Conservation (phyloP, 441 rosid genomes). For the Gossypium davidsonii region DNA sequence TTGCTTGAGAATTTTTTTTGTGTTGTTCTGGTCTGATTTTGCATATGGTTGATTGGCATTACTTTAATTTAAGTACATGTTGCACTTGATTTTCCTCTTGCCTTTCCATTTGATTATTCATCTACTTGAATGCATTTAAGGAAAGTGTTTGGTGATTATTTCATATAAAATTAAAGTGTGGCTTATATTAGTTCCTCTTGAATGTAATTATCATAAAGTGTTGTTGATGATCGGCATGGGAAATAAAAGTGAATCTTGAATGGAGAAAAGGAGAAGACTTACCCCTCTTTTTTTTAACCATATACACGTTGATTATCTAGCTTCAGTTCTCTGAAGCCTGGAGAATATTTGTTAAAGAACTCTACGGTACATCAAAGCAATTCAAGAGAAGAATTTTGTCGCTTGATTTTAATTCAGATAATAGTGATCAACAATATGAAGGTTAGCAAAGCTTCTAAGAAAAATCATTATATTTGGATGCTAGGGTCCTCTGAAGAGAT, state of each 20-base stretch:
- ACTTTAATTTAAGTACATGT: neutral
- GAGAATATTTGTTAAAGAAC: neutral
- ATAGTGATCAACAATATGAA: neutral
- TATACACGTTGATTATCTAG: neutral
- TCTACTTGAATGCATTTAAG: neutral
- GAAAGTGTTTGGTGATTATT: neutral
- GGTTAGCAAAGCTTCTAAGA: neutral
- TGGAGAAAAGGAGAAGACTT: neutral
- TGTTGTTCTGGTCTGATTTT: neutral
- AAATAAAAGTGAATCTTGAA: neutral
- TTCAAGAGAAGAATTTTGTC: neutral
- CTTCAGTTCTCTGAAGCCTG: neutral
- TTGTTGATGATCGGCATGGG: neutral
- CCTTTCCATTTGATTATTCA: neutral
- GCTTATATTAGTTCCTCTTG: neutral
- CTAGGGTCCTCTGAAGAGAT: neutral
- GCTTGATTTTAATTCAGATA: neutral
- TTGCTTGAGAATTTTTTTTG: neutral
- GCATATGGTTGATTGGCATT: neutral
- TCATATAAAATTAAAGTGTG: neutral
- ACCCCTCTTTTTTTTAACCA: neutral
- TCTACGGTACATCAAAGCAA: neutral
- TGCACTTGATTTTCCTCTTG: neutral
- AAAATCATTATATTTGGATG: neutral
- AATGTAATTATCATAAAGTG: neutral